These are phyloP conservation scores for Lactuca saligna DNA, from an alignment of 129 eudicot species.

Conservation along the genomic window DNA sequence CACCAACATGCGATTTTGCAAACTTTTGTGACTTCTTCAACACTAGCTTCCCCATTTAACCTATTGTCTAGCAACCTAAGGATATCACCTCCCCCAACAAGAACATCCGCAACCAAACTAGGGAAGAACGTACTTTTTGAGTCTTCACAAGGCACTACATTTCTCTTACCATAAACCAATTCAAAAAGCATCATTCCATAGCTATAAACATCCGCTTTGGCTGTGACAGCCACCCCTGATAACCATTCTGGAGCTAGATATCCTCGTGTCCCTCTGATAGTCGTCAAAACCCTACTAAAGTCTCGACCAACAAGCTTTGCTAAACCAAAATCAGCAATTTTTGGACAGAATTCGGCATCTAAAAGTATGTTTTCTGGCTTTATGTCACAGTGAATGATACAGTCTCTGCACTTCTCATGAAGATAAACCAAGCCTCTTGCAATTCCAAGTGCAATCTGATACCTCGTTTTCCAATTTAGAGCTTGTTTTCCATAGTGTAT, in stretches of 20 bases:
- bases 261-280: conserved; percentile 68
- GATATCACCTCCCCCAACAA: conserved; percentile 50
- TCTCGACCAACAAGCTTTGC: conserved; percentile 76
- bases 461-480: conserved; percentile 56
- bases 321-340: conserved; percentile 65
- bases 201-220: conserved; percentile 77
- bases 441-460: conserved; percentile 50
- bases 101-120: conserved; percentile 41
- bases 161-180: conserved; percentile 56
- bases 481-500: conserved; percentile 37
- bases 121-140: conserved; percentile 47
- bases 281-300: conserved; percentile 72
- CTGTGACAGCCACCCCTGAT: conserved; percentile 62
- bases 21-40: conserved; percentile 53
- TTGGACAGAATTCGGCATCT: conserved; percentile 50
- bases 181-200: conserved; percentile 83
- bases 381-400: conserved; percentile 81
- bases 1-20: conserved; percentile 77
- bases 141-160: conserved; percentile 32
- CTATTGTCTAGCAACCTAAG: conserved; percentile 53
- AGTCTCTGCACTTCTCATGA: conserved; percentile 66
- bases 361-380: conserved; percentile 74
- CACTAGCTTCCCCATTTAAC: conserved; percentile 45
- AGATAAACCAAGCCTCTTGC: conserved; percentile 69
- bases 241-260: conserved; percentile 81